Evolutionary conservation across 805 yeast genomes (phyloP), one percentile per base, ranked within the genome.

Genomic region (Phaffomyces opuntiae): DNA sequence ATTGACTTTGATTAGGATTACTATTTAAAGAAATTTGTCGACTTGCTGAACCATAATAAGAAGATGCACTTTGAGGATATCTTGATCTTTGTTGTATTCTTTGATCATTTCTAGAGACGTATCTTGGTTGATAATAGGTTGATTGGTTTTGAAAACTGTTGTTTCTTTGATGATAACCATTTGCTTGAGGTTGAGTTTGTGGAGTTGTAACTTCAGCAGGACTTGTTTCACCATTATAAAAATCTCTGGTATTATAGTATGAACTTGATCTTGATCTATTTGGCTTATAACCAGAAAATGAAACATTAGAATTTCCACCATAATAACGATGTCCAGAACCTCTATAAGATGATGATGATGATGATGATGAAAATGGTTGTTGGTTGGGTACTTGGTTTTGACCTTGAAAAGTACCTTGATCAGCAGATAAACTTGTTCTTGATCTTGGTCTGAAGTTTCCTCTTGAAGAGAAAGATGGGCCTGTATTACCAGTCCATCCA

Each of bases 31-130:
- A 45, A 31, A 29, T 42, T 13, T 45, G 48, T 38, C 48, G 48
- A 38, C 48, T 45, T n/a, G 43, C 42, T 11, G 38, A 3, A 16
- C 48, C 48, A 27, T 40, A 42, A 24, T 45, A 45, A 3, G 45
- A 32, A 12, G 42, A 40, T 3, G 39, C n/a, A 21, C 21, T 31
- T 9, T 17, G 24, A 5, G 9, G 24, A 42, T 38, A 45, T 21
- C 48, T 32, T 16, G 37, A n/a, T 16, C 42, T 40, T 26, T 31
- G 34, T 4, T 29, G 14, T 29, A 13, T 29, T 16, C 36, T 33
- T 33, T 33, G 36, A 4, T 45, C 43, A 34, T 14, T 35, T 29
- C 48, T 41, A 17, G 38, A 19, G 3, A 14, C 17, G n/a, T 42
- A 42, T 45, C 48, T 45, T 21, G 45, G 36, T 38, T 42, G 40